Conservation (phyloP, 306 rosid genomes). For the Rosa persica region DNA sequence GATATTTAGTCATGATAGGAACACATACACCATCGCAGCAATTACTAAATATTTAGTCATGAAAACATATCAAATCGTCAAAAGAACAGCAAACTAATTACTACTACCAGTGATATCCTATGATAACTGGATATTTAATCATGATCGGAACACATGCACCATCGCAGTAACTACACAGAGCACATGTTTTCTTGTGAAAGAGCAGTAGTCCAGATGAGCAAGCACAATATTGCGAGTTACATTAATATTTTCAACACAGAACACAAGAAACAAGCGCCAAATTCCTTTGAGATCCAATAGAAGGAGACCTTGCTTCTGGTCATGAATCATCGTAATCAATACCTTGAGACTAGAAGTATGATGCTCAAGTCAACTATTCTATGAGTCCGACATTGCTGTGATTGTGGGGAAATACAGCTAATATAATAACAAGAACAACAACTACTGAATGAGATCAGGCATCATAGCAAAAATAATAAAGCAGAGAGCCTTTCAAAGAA, state of each 20-base stretch:
- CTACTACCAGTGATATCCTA: too few species aligned
- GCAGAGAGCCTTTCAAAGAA: background rate
- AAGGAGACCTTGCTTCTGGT: background rate
- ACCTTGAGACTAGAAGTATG: background rate
- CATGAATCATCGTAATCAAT: background rate
- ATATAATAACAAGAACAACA: background rate
- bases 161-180: background rate
- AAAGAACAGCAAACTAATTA: too few species aligned
- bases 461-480: background rate
- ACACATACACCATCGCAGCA: background rate
- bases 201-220: background rate
- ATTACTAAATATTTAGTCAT: too few species aligned
- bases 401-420: background rate
- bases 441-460: background rate
- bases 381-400: background rate
- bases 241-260: background rate
- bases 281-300: background rate
- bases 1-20: too few species aligned
- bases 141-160: background rate
- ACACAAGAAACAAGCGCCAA: background rate
- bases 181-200: background rate
- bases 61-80: too few species aligned
- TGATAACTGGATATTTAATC: too few species aligned
- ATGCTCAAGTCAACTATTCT: background rate
- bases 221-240: background rate